A percentile compares a stretch with the other conserved stretches of the same genome.
Conservation (phyloP, 352 stramenopile genomes). For the Lagenidium giganteum region DNA sequence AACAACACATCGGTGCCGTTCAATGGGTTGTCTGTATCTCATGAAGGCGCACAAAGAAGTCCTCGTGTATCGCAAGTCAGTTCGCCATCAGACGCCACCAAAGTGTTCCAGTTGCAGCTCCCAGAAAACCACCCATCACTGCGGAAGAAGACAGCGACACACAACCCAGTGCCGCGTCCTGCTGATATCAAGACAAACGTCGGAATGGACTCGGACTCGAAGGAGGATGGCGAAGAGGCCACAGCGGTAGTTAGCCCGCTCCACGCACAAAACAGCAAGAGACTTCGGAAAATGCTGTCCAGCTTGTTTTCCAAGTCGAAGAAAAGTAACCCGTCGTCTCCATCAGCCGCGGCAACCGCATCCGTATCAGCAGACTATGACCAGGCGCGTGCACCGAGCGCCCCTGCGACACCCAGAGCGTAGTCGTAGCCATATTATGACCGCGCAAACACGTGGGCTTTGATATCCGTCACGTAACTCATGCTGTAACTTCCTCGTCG, state of each 20-base stretch:
- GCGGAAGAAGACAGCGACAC: slow-evolving; percentile 25
- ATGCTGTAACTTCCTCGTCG: slow-evolving; percentile 84
- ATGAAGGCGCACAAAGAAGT: too few species aligned
- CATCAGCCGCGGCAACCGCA: background rate
- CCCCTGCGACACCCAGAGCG: background rate
- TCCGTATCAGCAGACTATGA: background rate
- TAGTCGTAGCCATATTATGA: too few species aligned
- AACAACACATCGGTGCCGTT: too few species aligned
- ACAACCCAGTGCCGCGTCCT: too few species aligned
- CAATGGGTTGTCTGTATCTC: too few species aligned
- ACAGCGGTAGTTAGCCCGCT: too few species aligned
- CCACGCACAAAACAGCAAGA: slow-evolving; percentile 1
- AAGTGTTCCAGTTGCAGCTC: slow-evolving; percentile 39
- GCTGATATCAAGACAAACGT: too few species aligned
- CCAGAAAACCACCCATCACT: slow-evolving; percentile 36
- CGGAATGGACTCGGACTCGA: too few species aligned
- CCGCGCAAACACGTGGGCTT: slow-evolving; percentile 74
- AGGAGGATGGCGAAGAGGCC: too few species aligned
- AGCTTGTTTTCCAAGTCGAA: slow-evolving; percentile 28
- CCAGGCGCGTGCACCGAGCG: background rate
- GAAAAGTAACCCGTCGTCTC: slow-evolving; percentile 4
- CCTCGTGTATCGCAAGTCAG: slow-evolving; percentile 10
- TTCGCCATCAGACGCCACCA: slow-evolving; percentile 3
- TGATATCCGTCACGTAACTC: slow-evolving; percentile 86
- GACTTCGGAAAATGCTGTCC: slow-evolving; percentile 20